phyloP scores from a whole-genome alignment of 495 filamentous ascomycete genomes.

The Arthonia radiata region DNA sequence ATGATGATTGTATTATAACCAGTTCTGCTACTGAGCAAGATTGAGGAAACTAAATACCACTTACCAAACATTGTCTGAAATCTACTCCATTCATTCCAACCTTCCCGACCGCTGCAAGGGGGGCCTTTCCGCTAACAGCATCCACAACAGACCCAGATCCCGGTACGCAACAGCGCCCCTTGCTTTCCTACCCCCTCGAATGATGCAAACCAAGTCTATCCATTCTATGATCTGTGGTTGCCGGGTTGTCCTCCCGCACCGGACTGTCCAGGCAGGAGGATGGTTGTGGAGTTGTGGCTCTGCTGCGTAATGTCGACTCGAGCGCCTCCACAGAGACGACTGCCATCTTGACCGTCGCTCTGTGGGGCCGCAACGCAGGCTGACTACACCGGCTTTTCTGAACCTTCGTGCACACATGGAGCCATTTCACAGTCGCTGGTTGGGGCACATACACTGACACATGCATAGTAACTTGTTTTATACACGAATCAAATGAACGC shows the following conservation, averaged over 20 bases:
- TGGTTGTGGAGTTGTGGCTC: conserved; percentile 61
- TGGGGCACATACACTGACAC: too few species aligned
- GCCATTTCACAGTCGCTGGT: too few species aligned
- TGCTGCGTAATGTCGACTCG: conserved; percentile 20
- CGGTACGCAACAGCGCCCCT: not conserved
- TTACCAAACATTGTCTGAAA: conserved; percentile 15
- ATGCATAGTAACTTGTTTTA: too few species aligned
- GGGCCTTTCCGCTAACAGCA: not conserved
- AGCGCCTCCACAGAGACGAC: conserved; percentile 23
- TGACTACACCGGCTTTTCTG: conserved; percentile 46
- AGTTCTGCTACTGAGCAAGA: conserved; percentile 21
- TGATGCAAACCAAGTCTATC: conserved; percentile 98
- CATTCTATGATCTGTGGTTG: conserved; percentile 76
- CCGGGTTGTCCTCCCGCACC: conserved; percentile 65
- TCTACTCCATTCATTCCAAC: not conserved
- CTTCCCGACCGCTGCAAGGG: not conserved
- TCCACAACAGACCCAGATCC: not conserved
- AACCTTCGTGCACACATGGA: too few species aligned
- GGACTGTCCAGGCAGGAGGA: conserved; percentile 44
- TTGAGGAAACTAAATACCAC: conserved; percentile 17
- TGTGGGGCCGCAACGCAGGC: conserved; percentile 24
- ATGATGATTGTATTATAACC: conserved; percentile 19
- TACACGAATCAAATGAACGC: too few species aligned
- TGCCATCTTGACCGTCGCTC: conserved; percentile 31
- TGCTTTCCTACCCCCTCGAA: conserved; percentile 13